Evolutionary conservation across 2,329 filamentous ascomycete species (phyloP).

Genomic region (Mycosphaerella arachidis): DNA sequence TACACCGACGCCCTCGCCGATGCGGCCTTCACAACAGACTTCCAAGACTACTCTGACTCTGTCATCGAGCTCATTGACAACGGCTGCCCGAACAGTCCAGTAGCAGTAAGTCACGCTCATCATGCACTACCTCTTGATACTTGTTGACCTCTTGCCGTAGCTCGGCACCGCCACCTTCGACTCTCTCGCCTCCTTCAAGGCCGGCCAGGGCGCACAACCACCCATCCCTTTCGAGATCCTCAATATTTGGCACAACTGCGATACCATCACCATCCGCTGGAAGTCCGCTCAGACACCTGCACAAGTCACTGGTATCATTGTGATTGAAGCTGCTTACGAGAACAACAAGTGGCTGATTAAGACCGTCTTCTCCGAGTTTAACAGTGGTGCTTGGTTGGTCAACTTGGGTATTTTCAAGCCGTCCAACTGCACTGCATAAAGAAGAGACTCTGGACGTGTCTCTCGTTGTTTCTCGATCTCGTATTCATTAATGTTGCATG

Average conservation of each 20-base stretch:
- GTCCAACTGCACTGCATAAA: conserved; percentile 21
- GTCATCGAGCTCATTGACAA: conserved; percentile 34
- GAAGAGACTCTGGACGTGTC: no score
- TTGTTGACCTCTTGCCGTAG: conserved; percentile 8
- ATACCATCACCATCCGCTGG: conserved; percentile 31
- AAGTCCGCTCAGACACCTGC: conserved; percentile 21
- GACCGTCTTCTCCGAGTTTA: conserved; percentile 34
- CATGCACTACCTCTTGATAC: neutral
- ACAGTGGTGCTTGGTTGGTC: conserved; percentile 33
- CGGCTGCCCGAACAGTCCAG: conserved; percentile 26
- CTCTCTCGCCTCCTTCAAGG: conserved; percentile 24
- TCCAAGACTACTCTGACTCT: conserved; percentile 33
- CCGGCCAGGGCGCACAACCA: conserved; percentile 27
- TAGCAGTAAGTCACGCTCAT: conserved; percentile 14
- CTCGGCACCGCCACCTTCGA: conserved; percentile 27
- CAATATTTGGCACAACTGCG: conserved; percentile 32
- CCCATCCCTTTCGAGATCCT: conserved; percentile 29
- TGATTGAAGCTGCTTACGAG: conserved; percentile 24
- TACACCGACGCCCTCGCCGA: conserved; percentile 30
- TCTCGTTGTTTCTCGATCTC: neutral
- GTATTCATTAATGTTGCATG: neutral
- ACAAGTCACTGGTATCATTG: conserved; percentile 31
- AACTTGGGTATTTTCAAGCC: conserved; percentile 30
- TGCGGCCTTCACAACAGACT: conserved; percentile 26
- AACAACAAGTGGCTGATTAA: conserved; percentile 29